These are phyloP conservation scores for Trametes gibbosa DNA, from an alignment of 768 basidiomycete genomes.

Conservation along the genomic window DNA sequence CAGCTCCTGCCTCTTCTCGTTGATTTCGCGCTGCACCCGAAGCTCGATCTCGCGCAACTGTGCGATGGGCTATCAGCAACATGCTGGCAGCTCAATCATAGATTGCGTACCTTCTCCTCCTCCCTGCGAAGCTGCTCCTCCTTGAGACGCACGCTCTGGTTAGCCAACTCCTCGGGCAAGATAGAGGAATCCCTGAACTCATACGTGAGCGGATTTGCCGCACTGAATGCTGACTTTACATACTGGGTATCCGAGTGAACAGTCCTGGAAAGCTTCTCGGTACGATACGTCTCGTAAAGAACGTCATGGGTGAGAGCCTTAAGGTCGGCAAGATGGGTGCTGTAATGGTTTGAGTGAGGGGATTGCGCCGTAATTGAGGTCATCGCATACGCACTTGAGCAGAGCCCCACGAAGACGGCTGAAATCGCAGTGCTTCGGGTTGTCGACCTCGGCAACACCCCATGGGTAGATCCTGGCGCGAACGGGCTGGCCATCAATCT, in stretches of 20 bases:
- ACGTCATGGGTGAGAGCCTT: constrained; percentile 94
- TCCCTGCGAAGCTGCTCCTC: constrained; percentile 97
- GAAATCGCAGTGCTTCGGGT: constrained; percentile 99
- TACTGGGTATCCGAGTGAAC: constrained; percentile 79
- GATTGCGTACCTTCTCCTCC: constrained; percentile 77
- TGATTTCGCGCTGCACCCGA: constrained; percentile 96
- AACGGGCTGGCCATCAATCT: constrained; percentile 86
- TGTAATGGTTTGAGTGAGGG: constrained; percentile 30
- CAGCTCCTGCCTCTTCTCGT: constrained; percentile 94
- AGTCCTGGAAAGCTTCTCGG: constrained; percentile 91
- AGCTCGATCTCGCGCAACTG: constrained; percentile 96
- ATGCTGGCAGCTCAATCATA: neutral
- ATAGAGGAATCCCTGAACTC: constrained; percentile 75
- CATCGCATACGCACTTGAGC: constrained; percentile 59
- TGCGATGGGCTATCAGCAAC: neutral
- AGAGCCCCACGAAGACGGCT: constrained; percentile 88
- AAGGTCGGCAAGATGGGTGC: constrained; percentile 92
- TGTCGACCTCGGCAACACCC: constrained; percentile 98
- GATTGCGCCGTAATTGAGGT: neutral
- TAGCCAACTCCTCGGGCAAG: constrained; percentile 94
- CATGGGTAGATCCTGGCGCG: constrained; percentile 96
- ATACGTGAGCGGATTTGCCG: constrained; percentile 20
- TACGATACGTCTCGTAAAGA: constrained; percentile 95
- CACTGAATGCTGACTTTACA: constrained; percentile 24
- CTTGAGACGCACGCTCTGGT: constrained; percentile 95